phyloP scores from a whole-genome alignment of 2,329 filamentous ascomycete genomes.

The Fusarium haematococcum region DNA sequence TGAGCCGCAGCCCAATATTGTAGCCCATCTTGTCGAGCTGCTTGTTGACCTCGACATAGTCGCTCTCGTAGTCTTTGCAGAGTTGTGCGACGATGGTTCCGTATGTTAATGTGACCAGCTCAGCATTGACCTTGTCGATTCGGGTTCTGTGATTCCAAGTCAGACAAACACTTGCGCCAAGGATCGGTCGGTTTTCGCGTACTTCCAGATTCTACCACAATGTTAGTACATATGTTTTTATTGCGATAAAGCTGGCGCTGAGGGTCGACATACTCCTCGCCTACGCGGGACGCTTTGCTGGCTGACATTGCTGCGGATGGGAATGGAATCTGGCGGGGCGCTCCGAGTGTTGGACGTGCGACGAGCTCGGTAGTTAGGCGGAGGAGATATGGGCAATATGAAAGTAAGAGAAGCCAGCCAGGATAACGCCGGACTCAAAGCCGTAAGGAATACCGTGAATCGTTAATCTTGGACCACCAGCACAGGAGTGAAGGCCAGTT shows the following conservation, averaged over 20 bases:
- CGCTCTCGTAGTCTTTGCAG: slow-evolving; percentile 94
- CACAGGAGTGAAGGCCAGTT: slow-evolving; percentile 25
- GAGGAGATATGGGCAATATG: neutral
- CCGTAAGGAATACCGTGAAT: slow-evolving; percentile 6
- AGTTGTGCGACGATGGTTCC: slow-evolving; percentile 97
- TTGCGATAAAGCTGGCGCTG: slow-evolving; percentile 10
- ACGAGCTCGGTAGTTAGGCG: neutral
- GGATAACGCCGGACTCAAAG: neutral
- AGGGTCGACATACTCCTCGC: slow-evolving; percentile 67
- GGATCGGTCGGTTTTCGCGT: slow-evolving; percentile 55
- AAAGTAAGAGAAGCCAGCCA: neutral
- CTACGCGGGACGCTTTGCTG: slow-evolving; percentile 70
- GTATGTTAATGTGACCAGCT: slow-evolving; percentile 96
- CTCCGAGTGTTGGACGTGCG: neutral
- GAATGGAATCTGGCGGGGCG: neutral
- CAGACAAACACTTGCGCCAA: slow-evolving; percentile 12
- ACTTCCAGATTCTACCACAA: slow-evolving; percentile 87
- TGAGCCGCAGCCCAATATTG: slow-evolving; percentile 94
- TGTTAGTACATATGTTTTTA: slow-evolving; percentile 37
- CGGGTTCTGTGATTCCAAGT: slow-evolving; percentile 73
- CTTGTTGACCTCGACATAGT: slow-evolving; percentile 96
- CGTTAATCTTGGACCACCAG: slow-evolving; percentile 14
- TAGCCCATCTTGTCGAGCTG: slow-evolving; percentile 99
- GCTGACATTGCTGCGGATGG: slow-evolving; percentile 61
- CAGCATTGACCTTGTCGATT: slow-evolving; percentile 97